Conservation (phyloP, 2,329 filamentous ascomycete species). For the Cladosporium sp. region DNA sequence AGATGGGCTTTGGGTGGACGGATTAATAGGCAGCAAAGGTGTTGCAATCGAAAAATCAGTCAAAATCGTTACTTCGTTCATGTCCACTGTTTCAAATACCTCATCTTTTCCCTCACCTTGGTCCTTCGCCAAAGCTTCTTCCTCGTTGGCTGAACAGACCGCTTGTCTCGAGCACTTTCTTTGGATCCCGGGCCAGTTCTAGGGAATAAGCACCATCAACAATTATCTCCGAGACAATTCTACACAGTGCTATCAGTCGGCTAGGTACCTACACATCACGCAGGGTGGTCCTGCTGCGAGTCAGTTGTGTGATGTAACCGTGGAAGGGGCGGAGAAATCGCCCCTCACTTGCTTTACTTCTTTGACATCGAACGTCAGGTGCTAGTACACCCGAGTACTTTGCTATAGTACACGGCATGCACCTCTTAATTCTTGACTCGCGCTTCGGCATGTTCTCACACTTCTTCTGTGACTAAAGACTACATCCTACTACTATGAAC, state of each 20-base stretch:
- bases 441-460: not conserved
- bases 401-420: not conserved
- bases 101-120: no score
- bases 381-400: not conserved
- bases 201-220: no score
- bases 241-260: no score
- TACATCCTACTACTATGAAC: not conserved
- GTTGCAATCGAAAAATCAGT: not conserved
- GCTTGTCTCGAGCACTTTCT: no score
- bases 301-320: not conserved
- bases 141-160: no score
- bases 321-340: not conserved
- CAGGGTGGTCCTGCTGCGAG: no score
- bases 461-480: not conserved
- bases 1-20: not conserved
- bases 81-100: no score
- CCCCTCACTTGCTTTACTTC: not conserved
- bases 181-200: no score
- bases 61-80: not conserved
- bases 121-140: no score
- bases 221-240: no score
- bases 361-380: not conserved
- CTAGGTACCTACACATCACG: no score
- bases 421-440: not conserved
- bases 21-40: not conserved